Evolutionary conservation across 2,329 filamentous ascomycete species (phyloP).

Genomic region (Ustulina deusta): DNA sequence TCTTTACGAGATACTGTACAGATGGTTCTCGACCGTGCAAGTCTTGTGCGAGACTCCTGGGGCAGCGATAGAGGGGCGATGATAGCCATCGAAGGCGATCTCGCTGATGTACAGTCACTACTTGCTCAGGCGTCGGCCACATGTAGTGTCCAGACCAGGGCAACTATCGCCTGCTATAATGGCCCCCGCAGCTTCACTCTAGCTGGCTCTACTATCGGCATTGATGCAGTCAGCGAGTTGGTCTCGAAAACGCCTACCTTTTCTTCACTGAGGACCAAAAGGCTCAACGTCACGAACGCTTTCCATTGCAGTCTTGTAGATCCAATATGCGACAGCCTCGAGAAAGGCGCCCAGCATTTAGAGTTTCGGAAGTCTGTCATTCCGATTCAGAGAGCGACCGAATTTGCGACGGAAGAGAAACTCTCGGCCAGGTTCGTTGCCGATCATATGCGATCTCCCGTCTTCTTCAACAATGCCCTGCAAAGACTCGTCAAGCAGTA

Average conservation of each 20-base stretch:
- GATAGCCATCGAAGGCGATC: slow-evolving; percentile 51
- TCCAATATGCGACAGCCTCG: too few relatives aligned
- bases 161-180: slow-evolving; percentile 63
- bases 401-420: too few relatives aligned
- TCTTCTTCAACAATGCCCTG: too few relatives aligned
- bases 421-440: background rate
- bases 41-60: slow-evolving; percentile 51
- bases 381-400: too few relatives aligned
- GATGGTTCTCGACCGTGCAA: slow-evolving; percentile 48
- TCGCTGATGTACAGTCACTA: background rate
- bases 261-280: slow-evolving; percentile 51
- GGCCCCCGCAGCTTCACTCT: slow-evolving; percentile 57
- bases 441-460: too few relatives aligned
- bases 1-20: slow-evolving; percentile 50
- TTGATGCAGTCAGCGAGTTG: slow-evolving; percentile 40
- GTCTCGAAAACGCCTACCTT: too few relatives aligned
- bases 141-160: too few relatives aligned
- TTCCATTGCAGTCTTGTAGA: background rate
- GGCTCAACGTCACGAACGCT: slow-evolving; percentile 55
- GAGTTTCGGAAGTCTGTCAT: too few relatives aligned
- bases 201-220: slow-evolving; percentile 52
- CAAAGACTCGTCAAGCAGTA: too few relatives aligned
- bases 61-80: slow-evolving; percentile 54
- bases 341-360: background rate
- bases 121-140: background rate